phyloP scores from a whole-genome alignment of 116 monocot genomes.

The Papilionanthe hybrid region DNA sequence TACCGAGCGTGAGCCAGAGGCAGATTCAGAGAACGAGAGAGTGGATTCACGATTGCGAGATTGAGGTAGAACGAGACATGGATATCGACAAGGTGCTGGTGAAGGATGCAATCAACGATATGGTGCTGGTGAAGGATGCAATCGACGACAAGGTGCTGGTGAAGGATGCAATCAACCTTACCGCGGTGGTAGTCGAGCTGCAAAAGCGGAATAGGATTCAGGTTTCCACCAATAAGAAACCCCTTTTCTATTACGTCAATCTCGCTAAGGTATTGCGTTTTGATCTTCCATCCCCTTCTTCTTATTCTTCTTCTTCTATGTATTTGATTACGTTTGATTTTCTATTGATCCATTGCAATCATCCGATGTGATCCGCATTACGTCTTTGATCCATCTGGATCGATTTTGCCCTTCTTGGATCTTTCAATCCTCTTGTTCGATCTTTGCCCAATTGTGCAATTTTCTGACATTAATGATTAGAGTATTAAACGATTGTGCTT shows the following conservation, averaged over 20 bases:
- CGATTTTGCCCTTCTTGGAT: not conserved
- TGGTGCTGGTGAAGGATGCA: not conserved
- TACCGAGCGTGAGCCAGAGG: not conserved
- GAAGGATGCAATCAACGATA: slow-evolving; percentile 6
- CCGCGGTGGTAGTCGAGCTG: slow-evolving; percentile 13
- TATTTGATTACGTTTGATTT: not conserved
- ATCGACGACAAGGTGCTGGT: not conserved
- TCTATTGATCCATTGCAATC: not conserved
- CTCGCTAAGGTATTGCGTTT: slow-evolving; percentile 28
- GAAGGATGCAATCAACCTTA: slow-evolving; percentile 3
- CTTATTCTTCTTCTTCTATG: not conserved
- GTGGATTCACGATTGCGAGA: too few relatives aligned
- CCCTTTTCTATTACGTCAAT: slow-evolving; percentile 35
- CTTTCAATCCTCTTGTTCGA: not conserved
- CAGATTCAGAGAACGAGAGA: not conserved
- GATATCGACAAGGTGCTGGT: not conserved
- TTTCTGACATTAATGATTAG: not conserved
- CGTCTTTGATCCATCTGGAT: not conserved
- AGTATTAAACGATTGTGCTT: not conserved
- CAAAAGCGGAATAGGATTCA: slow-evolving; percentile 32
- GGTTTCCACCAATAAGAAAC: slow-evolving; percentile 37
- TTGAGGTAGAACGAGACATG: not conserved
- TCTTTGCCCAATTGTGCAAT: not conserved
- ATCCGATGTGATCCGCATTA: not conserved
- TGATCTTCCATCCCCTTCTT: not conserved